Conservation (phyloP, 1,284 basidiomycete species). For the Megacollybia platyphylla region DNA sequence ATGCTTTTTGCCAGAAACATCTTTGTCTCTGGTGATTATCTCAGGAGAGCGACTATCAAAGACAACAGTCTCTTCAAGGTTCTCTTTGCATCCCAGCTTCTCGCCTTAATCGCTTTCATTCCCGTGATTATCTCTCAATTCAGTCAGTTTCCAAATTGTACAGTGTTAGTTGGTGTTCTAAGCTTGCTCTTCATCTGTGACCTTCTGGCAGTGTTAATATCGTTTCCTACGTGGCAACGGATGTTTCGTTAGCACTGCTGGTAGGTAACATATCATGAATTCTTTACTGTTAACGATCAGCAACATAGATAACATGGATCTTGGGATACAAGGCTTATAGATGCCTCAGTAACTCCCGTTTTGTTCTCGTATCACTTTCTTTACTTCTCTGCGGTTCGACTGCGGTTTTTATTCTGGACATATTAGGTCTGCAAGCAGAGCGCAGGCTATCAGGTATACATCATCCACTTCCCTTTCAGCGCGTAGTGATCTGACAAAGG, state of each 20-base stretch:
- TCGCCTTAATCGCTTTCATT: conserved; percentile 32
- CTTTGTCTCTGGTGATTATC: conserved; percentile 35
- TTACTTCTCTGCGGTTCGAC: conserved; percentile 29
- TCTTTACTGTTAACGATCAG: conserved; percentile 1
- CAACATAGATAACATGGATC: conserved; percentile 42
- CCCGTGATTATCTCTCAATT: conserved; percentile 35
- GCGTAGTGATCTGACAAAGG: conserved; percentile 13
- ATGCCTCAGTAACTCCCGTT: conserved; percentile 43
- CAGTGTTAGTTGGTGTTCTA: conserved; percentile 14
- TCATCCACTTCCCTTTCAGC: conserved; percentile 1
- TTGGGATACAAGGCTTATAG: conserved; percentile 56
- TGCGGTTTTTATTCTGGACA: conserved; percentile 27
- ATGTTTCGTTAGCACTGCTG: conserved; percentile 31
- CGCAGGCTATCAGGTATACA: conserved; percentile 33
- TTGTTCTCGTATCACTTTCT: conserved; percentile 30
- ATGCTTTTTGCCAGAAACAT: conserved; percentile 44
- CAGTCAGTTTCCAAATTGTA: conserved; percentile 19
- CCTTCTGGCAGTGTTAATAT: conserved; percentile 22
- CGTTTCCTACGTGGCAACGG: conserved; percentile 20
- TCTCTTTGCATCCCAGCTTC: conserved; percentile 40
- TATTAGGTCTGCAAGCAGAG: conserved; percentile 21
- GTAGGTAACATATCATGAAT: conserved; percentile 16
- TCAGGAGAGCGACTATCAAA: conserved; percentile 43
- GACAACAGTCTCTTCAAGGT: conserved; percentile 48
- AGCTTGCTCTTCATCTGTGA: neutral